Conservation (phyloP, 1,284 basidiomycete genomes). For the Boletellus sp. region DNA sequence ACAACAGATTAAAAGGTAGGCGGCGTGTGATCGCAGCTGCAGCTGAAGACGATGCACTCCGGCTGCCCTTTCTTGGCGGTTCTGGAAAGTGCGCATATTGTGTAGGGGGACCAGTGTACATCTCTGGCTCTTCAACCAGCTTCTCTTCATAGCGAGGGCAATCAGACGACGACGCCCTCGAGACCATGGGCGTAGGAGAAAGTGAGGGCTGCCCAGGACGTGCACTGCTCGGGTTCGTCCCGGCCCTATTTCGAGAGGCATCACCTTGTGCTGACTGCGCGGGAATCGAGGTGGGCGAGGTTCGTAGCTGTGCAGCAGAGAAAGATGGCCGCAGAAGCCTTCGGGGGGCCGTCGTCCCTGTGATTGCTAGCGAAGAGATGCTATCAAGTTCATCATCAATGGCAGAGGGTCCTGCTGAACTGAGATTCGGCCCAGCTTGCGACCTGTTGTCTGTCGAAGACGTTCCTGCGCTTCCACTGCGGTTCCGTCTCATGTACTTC, state of each 20-base stretch:
- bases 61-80: constrained; percentile 44
- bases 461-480: constrained; percentile 71
- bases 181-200: constrained; percentile 41
- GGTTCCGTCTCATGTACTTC: constrained; percentile 73
- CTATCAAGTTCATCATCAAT: constrained; percentile 53
- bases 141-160: constrained; percentile 37
- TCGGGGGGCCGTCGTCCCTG: constrained; percentile 57
- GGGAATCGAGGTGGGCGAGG: constrained; percentile 38
- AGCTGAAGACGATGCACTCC: constrained; percentile 35
- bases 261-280: constrained; percentile 40
- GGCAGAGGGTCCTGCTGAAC: constrained; percentile 46
- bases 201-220: constrained; percentile 35
- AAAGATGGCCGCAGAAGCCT: constrained; percentile 63
- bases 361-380: constrained; percentile 44
- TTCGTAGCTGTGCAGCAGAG: constrained; percentile 72
- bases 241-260: constrained; percentile 53
- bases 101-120: constrained; percentile 58
- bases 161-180: constrained; percentile 51
- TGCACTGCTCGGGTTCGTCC: constrained; percentile 55
- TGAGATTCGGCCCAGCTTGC: constrained; percentile 46
- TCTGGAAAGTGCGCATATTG: constrained; percentile 71
- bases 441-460: constrained; percentile 68
- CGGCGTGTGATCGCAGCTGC: constrained; percentile 51
- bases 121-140: constrained; percentile 44
- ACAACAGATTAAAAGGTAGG: constrained; percentile 63